A percentile compares a stretch with the other conserved stretches of the same genome.
phyloP scores from a whole-genome alignment of 257 asterid species.

The Ophiorrhiza pumila region DNA sequence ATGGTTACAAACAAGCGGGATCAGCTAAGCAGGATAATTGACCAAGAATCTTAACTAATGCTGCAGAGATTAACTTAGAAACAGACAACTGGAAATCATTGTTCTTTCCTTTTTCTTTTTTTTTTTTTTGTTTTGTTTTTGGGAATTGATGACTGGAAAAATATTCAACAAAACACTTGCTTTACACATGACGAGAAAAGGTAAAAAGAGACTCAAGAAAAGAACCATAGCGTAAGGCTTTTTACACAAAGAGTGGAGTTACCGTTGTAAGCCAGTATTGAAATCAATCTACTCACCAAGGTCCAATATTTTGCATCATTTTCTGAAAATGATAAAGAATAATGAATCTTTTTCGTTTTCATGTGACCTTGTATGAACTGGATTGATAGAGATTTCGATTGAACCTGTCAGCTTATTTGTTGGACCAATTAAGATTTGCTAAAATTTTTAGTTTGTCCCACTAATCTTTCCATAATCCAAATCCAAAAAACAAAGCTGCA shows the following conservation, averaged over 20 bases:
- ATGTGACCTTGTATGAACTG: conserved; percentile 8
- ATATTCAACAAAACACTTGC: conserved; percentile 11
- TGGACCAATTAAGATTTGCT: not conserved
- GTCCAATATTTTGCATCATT: not conserved
- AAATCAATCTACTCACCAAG: conserved; percentile 19
- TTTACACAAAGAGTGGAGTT: conserved; percentile 14
- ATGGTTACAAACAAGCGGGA: not conserved
- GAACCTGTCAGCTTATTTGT: not conserved
- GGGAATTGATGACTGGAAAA: not conserved
- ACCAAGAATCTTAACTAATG: not conserved
- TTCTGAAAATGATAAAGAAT: not conserved
- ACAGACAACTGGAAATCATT: conserved; percentile 16
- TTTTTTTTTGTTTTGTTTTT: not conserved
- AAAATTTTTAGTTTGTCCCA: conserved; percentile 13
- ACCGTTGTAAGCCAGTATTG: conserved; percentile 19
- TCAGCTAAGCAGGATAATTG: not conserved
- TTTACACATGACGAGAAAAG: conserved; percentile 19
- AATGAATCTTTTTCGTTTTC: conserved; percentile 6
- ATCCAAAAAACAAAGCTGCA: not conserved
- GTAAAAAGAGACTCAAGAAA: conserved; percentile 15
- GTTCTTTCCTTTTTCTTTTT: not conserved
- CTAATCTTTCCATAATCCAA: not conserved
- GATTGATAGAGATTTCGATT: not conserved
- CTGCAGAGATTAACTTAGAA: not conserved
- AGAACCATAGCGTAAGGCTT: conserved; percentile 13